Evolutionary conservation across 441 rosid species (phyloP).

Genomic region (Croton laevigatus): DNA sequence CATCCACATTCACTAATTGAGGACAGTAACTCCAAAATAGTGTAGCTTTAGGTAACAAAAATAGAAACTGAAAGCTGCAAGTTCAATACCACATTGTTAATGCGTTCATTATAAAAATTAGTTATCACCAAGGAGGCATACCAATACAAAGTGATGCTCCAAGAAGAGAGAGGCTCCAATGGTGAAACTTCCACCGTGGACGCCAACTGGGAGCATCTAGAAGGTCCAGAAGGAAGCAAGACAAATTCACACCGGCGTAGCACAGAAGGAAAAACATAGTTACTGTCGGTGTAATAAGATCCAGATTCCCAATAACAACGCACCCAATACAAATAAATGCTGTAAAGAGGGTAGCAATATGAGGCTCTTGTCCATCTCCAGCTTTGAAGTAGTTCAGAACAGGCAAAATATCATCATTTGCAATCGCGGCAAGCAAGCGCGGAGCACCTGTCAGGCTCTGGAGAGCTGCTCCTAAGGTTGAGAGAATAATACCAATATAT

Average conservation of each 20-base stretch:
- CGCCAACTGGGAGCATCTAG: constrained; percentile 99
- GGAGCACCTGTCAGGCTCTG: constrained; percentile 99
- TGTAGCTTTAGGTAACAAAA: not conserved
- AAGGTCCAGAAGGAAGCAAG: constrained; percentile 98
- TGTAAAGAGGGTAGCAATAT: constrained; percentile 88
- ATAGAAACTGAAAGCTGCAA: not conserved
- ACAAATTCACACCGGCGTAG: constrained; percentile 95
- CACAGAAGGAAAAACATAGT: constrained; percentile 98
- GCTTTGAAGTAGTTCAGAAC: constrained; percentile 92
- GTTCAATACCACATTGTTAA: not conserved
- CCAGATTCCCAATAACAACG: constrained; percentile 93
- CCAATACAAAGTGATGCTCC: constrained; percentile 94
- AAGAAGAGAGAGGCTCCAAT: constrained; percentile 95
- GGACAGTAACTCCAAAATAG: too few species aligned
- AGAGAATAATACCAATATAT: constrained; percentile 90
- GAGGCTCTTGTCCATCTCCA: constrained; percentile 84
- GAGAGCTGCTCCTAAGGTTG: constrained; percentile 99
- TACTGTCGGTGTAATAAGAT: constrained; percentile 93
- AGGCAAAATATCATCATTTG: constrained; percentile 98
- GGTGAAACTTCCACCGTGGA: constrained; percentile 99
- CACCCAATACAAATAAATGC: constrained; percentile 87
- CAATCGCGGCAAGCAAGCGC: constrained; percentile 95
- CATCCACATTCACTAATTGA: not conserved
- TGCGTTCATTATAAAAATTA: not conserved
- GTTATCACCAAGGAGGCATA: constrained; percentile 29